Base-by-base conservation (phyloP, 2,329 filamentous ascomycete species). In the Elsinoe perseae region DNA sequence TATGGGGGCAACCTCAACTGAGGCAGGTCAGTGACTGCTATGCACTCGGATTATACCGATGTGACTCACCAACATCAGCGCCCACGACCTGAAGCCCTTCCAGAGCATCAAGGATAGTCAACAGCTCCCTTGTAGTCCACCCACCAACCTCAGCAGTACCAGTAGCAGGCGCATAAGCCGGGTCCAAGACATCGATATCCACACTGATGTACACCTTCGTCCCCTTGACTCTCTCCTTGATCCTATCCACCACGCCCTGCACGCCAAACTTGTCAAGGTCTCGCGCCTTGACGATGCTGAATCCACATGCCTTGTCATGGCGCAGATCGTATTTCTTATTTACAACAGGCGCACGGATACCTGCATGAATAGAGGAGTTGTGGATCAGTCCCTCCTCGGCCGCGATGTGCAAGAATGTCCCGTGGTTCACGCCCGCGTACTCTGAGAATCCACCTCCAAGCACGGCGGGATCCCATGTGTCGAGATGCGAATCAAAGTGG, bases 121-220 rank as follows among this genome's bases (percentile, higher is more conserved):
- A 67, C 21, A 84, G 67, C 62, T 84, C 81, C 34, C 81, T 73
- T 0, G 80, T 82, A 0, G 75, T 77, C 81, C 81, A 84, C 2
- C 81, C 81, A 44, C 81, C 81, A 1, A 80, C 78, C 64, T 84
- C 81, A 8, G 80, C 75, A 1, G 81, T 83, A 2, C 81, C 81
- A 0, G 81, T 83, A 7, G 73, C 78, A n/a, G 71, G 77, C 57
- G 77, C 77, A 67, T 72, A 80, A 1, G 78, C 77, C 3, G 78
- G 78, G 64, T 80, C 79, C 14, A 81, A 64, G 1, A 80, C 78
- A 63, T 81, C 79, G 56, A 81, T 81, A 61, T 81, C 78, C 2
- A 81, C 77, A 14, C 71, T 75, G 46, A 81, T 77, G 60, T 81
- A 81, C 10, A 83, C 80, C 43, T 73, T 77, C 0, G 75, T 74